Base-by-base conservation (phyloP, 169 alveolate species). In the Plasmodium knowlesi region DNA sequence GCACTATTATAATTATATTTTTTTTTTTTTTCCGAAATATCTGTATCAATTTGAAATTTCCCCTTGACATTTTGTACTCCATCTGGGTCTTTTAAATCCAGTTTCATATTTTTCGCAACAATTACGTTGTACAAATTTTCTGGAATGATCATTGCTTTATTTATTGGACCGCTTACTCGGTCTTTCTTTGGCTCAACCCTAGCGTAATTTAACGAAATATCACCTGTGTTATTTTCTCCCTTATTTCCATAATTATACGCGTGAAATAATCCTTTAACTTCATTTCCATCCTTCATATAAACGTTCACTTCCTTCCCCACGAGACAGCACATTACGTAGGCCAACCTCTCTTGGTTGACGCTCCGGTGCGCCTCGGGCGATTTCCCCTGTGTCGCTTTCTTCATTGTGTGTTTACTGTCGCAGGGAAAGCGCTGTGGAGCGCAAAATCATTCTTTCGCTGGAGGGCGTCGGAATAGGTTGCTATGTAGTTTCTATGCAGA, bases 221-320 rank as follows among this genome's bases (percentile, higher is more conserved):
- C 93, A 1, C 34, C 32, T 61, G 76, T 74, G 76, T 74, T 86
- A 39, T 78, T 86, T 76, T 86, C 57, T 34, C 71, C 50, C 12
- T 78, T 78, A 37, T 12, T 12, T 22, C 46, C n/a, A 53, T 19
- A 74, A 86, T 86, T 86, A 86, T 86, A 86, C 14, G 88, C 86
- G 61, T 86, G 93, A 78, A 86, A 86, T 32, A 86, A 39, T 5
- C 93, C 93, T 43, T 37, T 86, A 2, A 86, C 80, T 61, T 86
- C 93, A 12, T 86, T 86, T 22, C 93, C 93, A 86, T 86, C 93
- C 71, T 86, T 86, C 93, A 86, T 86, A 86, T 86, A 71, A 12
- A 86, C 84, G 67, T 71, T 78, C 30, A 86, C 93, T 86, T 86
- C 93, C 54, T 78, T 86, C 25, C 93, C 93, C 19, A 86, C n/a